phyloP scores from a whole-genome alignment of 345 rosid species.

The Nephelium lappaceum region DNA sequence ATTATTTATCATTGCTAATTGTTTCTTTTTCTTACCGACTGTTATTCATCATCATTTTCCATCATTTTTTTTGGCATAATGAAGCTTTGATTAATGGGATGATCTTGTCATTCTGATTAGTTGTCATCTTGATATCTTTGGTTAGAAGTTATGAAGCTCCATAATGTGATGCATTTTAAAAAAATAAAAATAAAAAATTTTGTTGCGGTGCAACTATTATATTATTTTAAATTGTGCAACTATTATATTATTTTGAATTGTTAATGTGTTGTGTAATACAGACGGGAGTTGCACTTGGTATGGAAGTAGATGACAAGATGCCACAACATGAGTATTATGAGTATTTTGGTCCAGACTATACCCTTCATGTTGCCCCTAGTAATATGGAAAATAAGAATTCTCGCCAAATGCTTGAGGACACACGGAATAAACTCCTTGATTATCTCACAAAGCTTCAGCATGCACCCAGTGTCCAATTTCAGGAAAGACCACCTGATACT shows the following conservation, averaged over 20 bases:
- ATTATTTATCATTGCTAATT: neutral
- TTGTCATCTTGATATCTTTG: neutral
- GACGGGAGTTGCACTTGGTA: slow-evolving; percentile 73
- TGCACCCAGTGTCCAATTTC: slow-evolving; percentile 96
- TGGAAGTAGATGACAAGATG: slow-evolving; percentile 71
- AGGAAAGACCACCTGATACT: slow-evolving; percentile 85
- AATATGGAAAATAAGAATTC: slow-evolving; percentile 76
- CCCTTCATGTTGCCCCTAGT: slow-evolving; percentile 73
- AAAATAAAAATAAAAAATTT: no score
- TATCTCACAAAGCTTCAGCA: slow-evolving; percentile 91
- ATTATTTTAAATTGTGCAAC: no score
- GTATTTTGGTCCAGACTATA: slow-evolving; percentile 66
- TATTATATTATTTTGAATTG: neutral
- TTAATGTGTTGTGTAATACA: slow-evolving; percentile 28
- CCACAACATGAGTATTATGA: slow-evolving; percentile 69
- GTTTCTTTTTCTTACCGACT: neutral
- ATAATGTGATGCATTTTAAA: neutral
- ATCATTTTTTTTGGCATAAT: neutral
- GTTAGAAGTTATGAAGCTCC: neutral
- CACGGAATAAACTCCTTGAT: slow-evolving; percentile 78
- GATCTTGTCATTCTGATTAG: neutral
- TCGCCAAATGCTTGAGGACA: slow-evolving; percentile 73
- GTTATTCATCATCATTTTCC: neutral
- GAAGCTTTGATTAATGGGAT: neutral
- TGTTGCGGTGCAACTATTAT: no score